Conservation (phyloP, 208 protist genomes). For the Giardia duodenalis region DNA sequence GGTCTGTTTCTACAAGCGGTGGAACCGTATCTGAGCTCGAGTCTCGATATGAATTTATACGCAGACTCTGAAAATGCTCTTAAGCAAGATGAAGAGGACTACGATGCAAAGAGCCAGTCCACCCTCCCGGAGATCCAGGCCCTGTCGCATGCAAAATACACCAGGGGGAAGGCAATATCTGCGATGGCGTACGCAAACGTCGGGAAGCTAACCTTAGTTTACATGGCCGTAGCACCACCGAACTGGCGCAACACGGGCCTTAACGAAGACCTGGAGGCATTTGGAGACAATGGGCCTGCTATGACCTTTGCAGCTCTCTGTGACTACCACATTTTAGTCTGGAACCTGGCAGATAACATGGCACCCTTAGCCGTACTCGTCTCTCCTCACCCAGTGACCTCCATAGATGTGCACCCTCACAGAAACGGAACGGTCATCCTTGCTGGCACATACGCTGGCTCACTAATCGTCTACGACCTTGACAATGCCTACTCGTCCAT, state of each 20-base stretch:
- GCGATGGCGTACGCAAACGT: not conserved
- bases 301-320: not conserved
- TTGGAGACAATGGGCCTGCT: not conserved
- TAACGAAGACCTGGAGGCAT: not conserved
- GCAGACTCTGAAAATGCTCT: conserved; percentile 8
- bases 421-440: not conserved
- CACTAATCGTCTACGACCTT: conserved; percentile 8
- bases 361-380: not conserved
- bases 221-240: not conserved
- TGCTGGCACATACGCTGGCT: not conserved
- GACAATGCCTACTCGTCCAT: not conserved
- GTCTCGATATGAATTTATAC: not conserved
- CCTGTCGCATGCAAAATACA: not conserved
- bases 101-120: conserved; percentile 14
- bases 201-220: not conserved
- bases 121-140: conserved; percentile 14
- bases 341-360: conserved; percentile 14
- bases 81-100: not conserved
- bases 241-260: not conserved
- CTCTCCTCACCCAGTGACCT: not conserved
- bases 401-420: not conserved
- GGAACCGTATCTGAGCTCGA: not conserved
- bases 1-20: not conserved
- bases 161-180: not conserved
- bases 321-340: conserved; percentile 15